Percentiles rank a stretch among this genome's conserved stretches.
phyloP scores from a whole-genome alignment of 257 asterid genomes.

The Solanum chaucha region DNA sequence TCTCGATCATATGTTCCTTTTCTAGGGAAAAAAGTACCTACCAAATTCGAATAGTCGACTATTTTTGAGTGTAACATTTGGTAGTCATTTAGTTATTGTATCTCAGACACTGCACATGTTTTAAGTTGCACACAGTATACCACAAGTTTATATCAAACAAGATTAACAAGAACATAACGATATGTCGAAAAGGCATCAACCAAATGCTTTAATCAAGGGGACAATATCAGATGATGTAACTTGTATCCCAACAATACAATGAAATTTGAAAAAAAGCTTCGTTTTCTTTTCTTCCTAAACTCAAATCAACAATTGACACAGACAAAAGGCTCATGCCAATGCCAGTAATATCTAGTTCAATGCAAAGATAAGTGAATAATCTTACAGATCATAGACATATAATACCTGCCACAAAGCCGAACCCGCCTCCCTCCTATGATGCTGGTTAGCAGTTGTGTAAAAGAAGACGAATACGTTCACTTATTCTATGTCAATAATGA shows the following conservation, averaged over 20 bases:
- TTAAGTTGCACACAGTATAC: not conserved
- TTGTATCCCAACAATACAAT: not conserved
- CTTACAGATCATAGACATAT: not conserved
- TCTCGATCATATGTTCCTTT: not conserved
- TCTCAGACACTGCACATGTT: not conserved
- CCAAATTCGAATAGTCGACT: not conserved
- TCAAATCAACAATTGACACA: not conserved
- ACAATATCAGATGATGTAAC: not conserved
- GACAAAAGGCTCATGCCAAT: not conserved
- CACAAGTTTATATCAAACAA: not conserved
- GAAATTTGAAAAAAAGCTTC: not conserved
- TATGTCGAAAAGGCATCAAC: not conserved
- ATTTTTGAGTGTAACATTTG: not conserved
- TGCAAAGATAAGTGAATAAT: not conserved
- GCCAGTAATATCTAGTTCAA: not conserved
- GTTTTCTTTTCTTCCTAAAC: not conserved
- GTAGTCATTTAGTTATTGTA: not conserved
- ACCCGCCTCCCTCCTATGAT: not conserved
- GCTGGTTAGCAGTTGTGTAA: not conserved
- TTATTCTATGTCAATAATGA: not conserved
- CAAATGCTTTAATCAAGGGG: not conserved
- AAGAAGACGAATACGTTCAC: not conserved
- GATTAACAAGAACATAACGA: not conserved
- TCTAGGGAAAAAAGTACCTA: not conserved
- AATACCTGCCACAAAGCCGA: not conserved